Evolutionary conservation across 805 yeast genomes (phyloP).

Genomic region (Metschnikowia aberdeeniae): DNA sequence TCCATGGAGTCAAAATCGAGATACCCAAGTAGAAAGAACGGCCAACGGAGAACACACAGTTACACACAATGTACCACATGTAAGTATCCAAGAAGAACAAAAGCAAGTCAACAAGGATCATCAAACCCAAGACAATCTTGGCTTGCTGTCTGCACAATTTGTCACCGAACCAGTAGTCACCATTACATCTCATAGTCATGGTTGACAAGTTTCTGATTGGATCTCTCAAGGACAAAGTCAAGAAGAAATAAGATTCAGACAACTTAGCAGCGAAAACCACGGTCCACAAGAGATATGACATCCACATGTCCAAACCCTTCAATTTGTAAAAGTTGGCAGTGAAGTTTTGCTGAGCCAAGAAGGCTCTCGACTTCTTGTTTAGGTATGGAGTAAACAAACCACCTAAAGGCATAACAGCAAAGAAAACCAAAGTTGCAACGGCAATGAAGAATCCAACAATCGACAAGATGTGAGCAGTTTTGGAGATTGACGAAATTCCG

Average conservation of each 20-base stretch:
- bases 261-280: slow-evolving; percentile 86
- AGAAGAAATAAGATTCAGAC: slow-evolving; percentile 72
- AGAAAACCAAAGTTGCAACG: slow-evolving; percentile 75
- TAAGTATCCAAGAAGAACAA: slow-evolving; percentile 98
- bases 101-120: slow-evolving; percentile 88
- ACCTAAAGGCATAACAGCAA: slow-evolving; percentile 94
- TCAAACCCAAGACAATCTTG: slow-evolving; percentile 83
- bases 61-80: slow-evolving; percentile 96
- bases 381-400: slow-evolving; percentile 91
- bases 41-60: slow-evolving; percentile 93
- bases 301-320: slow-evolving; percentile 88
- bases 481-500: slow-evolving; percentile 60
- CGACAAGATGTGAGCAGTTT: slow-evolving; percentile 71
- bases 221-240: slow-evolving; percentile 74
- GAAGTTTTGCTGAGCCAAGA: slow-evolving; percentile 91
- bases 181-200: slow-evolving; percentile 88
- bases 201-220: slow-evolving; percentile 87
- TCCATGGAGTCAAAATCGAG: slow-evolving; percentile 98
- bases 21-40: slow-evolving; percentile 98
- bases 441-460: slow-evolving; percentile 89
- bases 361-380: slow-evolving; percentile 80
- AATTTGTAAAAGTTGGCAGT: slow-evolving; percentile 86
- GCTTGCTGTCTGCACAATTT: slow-evolving; percentile 81
- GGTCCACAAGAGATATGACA: slow-evolving; percentile 90
- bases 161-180: slow-evolving; percentile 87